Evolutionary conservation across 2,329 filamentous ascomycete genomes (phyloP).

Genomic region (Ceratocystis cacaofunesta): DNA sequence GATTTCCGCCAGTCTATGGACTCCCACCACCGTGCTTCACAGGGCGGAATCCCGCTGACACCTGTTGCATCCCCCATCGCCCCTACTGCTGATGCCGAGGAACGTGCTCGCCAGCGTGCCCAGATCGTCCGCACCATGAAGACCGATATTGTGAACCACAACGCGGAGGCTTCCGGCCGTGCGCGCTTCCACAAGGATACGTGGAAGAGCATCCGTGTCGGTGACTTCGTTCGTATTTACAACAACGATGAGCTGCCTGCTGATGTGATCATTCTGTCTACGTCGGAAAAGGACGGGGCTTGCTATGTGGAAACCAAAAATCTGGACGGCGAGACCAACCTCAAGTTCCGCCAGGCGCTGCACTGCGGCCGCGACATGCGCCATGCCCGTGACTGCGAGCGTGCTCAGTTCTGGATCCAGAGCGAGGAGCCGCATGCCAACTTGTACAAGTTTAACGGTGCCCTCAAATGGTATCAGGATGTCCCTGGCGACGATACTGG

Average conservation of each 20-base stretch:
- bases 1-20: slow-evolving; percentile 29
- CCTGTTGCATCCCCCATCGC: slow-evolving; percentile 40
- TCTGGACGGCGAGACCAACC: slow-evolving; percentile 89
- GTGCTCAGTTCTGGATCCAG: slow-evolving; percentile 72
- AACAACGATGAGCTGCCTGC: slow-evolving; percentile 92
- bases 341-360: slow-evolving; percentile 86
- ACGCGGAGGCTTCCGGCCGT: slow-evolving; percentile 47
- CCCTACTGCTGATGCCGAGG: slow-evolving; percentile 38
- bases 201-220: slow-evolving; percentile 92
- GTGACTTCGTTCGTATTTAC: slow-evolving; percentile 91
- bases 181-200: slow-evolving; percentile 82
- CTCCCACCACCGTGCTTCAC: slow-evolving; percentile 38
- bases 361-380: slow-evolving; percentile 69
- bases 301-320: slow-evolving; percentile 99
- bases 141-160: slow-evolving; percentile 55
- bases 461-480: slow-evolving; percentile 70
- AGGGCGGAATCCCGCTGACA: slow-evolving; percentile 70
- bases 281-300: slow-evolving; percentile 81
- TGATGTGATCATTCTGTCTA: slow-evolving; percentile 81
- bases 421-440: slow-evolving; percentile 88
- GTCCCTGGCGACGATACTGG: slow-evolving; percentile 47
- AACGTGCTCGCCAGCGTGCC: slow-evolving; percentile 21
- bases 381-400: slow-evolving; percentile 85
- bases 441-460: slow-evolving; percentile 86
- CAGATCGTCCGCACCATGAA: slow-evolving; percentile 33